Evolutionary conservation across 331 rosid genomes (phyloP).

Genomic region (Rhamnella rubrinervis): DNA sequence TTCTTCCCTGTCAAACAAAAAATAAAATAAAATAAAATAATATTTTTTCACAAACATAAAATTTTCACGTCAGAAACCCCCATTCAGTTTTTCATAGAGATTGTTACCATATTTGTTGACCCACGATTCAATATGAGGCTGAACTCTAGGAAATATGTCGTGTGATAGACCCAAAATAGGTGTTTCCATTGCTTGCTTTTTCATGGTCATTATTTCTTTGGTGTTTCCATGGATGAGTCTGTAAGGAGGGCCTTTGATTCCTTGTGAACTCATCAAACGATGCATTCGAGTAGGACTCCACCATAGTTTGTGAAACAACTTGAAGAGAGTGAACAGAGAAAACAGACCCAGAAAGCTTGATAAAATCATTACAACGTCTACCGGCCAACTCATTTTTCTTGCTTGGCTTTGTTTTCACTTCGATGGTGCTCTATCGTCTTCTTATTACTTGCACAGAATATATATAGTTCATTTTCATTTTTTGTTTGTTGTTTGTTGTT

Average conservation of each 20-base stretch:
- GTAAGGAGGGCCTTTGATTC: constrained; percentile 38
- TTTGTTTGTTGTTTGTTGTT: too few relatives aligned
- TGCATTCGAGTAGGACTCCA: constrained; percentile 31
- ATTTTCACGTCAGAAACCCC: too few relatives aligned
- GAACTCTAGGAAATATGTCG: constrained; percentile 22
- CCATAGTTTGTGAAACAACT: constrained; percentile 32
- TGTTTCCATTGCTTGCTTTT: constrained; percentile 21
- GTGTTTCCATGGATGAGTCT: constrained; percentile 29
- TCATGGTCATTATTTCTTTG: constrained; percentile 22
- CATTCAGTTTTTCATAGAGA: too few relatives aligned
- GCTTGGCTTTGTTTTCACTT: too few relatives aligned
- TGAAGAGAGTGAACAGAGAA: constrained; percentile 10
- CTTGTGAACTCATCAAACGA: constrained; percentile 23
- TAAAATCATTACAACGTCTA: background rate
- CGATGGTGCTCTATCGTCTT: background rate
- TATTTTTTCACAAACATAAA: too few relatives aligned
- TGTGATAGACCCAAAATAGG: constrained; percentile 29
- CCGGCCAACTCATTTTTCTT: background rate
- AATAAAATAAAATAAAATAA: background rate
- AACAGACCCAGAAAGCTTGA: constrained; percentile 13
- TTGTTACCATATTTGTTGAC: constrained; percentile 20
- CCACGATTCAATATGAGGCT: constrained; percentile 30
- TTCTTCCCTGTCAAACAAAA: background rate
- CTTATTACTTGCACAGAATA: too few relatives aligned
- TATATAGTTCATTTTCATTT: too few relatives aligned